These are phyloP conservation scores for Camellia japonica DNA, from an alignment of 148 eudicot species.

Conservation along the genomic window DNA sequence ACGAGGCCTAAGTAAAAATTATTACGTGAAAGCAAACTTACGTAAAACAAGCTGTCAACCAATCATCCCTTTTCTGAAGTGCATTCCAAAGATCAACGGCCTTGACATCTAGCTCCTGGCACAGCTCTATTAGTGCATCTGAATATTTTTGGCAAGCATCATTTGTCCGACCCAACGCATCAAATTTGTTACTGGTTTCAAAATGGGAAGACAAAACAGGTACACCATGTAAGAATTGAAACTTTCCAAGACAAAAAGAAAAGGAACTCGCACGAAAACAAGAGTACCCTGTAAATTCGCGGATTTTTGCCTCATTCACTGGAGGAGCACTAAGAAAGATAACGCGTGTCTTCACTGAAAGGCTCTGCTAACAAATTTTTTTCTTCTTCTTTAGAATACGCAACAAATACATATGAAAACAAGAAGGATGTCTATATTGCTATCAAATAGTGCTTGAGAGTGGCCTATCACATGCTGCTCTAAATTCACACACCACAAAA, in stretches of 20 bases:
- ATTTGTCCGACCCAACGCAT: conserved; percentile 36
- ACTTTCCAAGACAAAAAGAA: neutral
- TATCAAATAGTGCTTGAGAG: neutral
- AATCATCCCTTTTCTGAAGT: conserved; percentile 38
- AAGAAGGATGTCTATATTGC: neutral
- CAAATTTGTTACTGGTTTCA: conserved; percentile 23
- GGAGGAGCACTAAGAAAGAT: conserved; percentile 62
- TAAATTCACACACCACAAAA: neutral
- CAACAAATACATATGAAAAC: neutral
- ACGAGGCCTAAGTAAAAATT: neutral
- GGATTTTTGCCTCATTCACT: conserved; percentile 43
- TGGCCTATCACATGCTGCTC: neutral
- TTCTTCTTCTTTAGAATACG: neutral
- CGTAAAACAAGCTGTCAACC: conserved; percentile 46
- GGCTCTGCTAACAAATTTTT: conserved; percentile 31
- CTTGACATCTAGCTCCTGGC: conserved; percentile 36
- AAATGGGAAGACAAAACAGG: neutral
- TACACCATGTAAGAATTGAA: neutral
- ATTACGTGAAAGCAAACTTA: conserved; percentile 27
- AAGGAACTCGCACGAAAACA: neutral
- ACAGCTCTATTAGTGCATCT: conserved; percentile 40
- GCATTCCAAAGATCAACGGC: conserved; percentile 48
- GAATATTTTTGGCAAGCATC: conserved; percentile 37
- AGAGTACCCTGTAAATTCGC: conserved; percentile 33
- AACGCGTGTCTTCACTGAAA: conserved; percentile 46